phyloP scores from a whole-genome alignment of 2,329 filamentous ascomycete species.

The Ophiostoma australiae region DNA sequence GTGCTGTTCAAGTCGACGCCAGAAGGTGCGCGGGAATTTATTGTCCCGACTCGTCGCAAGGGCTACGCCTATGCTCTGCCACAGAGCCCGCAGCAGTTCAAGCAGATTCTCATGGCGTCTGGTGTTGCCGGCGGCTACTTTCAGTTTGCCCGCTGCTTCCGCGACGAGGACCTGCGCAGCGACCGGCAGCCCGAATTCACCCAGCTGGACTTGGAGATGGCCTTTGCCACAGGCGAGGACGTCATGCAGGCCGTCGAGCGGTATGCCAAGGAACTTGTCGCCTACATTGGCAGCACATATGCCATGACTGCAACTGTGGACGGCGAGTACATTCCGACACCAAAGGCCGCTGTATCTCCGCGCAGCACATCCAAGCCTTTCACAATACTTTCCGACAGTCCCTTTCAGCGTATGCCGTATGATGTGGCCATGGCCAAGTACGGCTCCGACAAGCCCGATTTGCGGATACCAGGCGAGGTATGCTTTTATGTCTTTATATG shows the following conservation, averaged over 20 bases:
- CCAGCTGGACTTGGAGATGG: slow-evolving; percentile 88
- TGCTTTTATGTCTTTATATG: slow-evolving; percentile 37
- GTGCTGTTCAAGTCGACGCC: slow-evolving; percentile 96
- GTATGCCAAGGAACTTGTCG: slow-evolving; percentile 54
- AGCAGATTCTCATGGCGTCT: slow-evolving; percentile 93
- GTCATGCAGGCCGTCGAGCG: slow-evolving; percentile 57
- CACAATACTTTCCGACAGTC: slow-evolving; percentile 26
- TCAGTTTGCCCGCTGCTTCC: slow-evolving; percentile 91
- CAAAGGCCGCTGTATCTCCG: not conserved
- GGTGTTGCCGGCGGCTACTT: slow-evolving; percentile 72
- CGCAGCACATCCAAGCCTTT: not conserved
- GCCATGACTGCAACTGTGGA: slow-evolving; percentile 31
- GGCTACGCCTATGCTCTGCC: slow-evolving; percentile 84
- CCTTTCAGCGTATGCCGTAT: slow-evolving; percentile 64
- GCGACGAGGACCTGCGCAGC: slow-evolving; percentile 87
- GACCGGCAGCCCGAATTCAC: slow-evolving; percentile 97
- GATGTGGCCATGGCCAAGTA: slow-evolving; percentile 71
- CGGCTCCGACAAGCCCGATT: slow-evolving; percentile 88
- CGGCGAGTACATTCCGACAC: slow-evolving; percentile 29
- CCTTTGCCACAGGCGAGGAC: slow-evolving; percentile 67
- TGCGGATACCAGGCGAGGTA: slow-evolving; percentile 63
- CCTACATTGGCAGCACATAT: slow-evolving; percentile 41
- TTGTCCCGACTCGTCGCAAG: slow-evolving; percentile 76
- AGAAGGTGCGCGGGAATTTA: slow-evolving; percentile 88
- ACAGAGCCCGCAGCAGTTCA: slow-evolving; percentile 97